phyloP scores from a whole-genome alignment of 1,139 yeast genomes.

The Chernovozyma aurita region DNA sequence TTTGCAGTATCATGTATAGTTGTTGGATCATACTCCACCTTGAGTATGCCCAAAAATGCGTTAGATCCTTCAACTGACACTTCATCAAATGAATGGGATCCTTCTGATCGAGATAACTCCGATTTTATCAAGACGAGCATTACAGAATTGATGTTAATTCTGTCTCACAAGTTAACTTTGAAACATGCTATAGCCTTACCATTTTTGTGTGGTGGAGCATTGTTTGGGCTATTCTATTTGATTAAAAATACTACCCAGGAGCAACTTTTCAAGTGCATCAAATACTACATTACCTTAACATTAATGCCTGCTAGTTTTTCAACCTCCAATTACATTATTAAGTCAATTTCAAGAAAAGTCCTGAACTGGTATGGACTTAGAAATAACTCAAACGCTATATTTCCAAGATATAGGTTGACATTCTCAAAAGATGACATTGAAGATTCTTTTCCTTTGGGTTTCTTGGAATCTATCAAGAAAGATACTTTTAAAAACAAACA shows the following conservation, averaged over 20 bases:
- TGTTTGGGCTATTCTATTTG: conserved; percentile 33
- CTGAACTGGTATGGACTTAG: conserved; percentile 12
- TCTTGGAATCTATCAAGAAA: conserved; percentile 11
- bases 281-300: conserved; percentile 25
- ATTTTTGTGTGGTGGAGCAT: conserved; percentile 28
- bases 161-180: conserved; percentile 10
- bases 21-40: conserved; percentile 36
- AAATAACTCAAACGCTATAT: conserved; percentile 4
- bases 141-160: conserved; percentile 14
- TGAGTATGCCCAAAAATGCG: conserved; percentile 43
- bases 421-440: conserved; percentile 21
- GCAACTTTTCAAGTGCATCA: conserved; percentile 23
- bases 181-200: conserved; percentile 37
- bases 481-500: not conserved
- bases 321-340: conserved; percentile 17
- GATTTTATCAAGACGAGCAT: conserved; percentile 14
- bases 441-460: conserved; percentile 22
- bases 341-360: conserved; percentile 16
- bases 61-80: conserved; percentile 29
- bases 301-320: conserved; percentile 21
- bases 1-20: conserved; percentile 28
- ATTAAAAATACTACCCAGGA: conserved; percentile 24
- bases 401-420: conserved; percentile 22
- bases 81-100: conserved; percentile 38
- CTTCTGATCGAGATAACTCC: conserved; percentile 38